Evolutionary conservation across 2,329 filamentous ascomycete species (phyloP), one percentile per base, ranked within the genome.

Genomic region (Fusarium devonianum): DNA sequence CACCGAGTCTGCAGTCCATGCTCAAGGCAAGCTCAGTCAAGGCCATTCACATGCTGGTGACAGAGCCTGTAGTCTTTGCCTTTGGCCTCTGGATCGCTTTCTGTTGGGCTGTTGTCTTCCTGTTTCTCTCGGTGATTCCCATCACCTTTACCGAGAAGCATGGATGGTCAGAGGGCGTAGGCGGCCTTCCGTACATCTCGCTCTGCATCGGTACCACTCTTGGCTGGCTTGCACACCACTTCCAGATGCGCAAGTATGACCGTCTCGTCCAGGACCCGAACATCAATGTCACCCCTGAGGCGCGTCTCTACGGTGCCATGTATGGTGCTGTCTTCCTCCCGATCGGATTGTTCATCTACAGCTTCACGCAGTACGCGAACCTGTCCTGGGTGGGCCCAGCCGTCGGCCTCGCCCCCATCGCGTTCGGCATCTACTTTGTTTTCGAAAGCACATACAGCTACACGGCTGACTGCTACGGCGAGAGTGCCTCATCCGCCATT

Each of bases 31-130:
- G 58, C 12, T 60, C 58, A 2, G 58, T 60, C 18, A 60, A 60
- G 39, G 56, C 59, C 13, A 62, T 62, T 16, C 59, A 62, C 28
- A 62, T 62, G 59, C 5, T 62, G 19, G 59, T 53, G 4, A 62
- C 59, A 0, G 59, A 62, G 33, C 59, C 59, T n/a, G 59, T 62
- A 2, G 59, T 62, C 16, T 58, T 62, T 35, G 59, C 59, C 2
- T 62, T 62, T 18, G 59, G 59, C 18, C 52, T 62, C 10, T 62
- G 59, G 59, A 62, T 62, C 5, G 59, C 59, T 2, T 62, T 62
- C 40, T 62, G 59, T 28, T 62, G 59, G 59, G 59, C 58, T 16
- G 59, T 62, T 2, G 59, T 62, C 16, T 62, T 62, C 28, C 53
- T 62, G 6, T 62, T 62, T 34, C 58, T 62, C 0, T 62, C 59